A percentile compares a stretch with the other conserved stretches of the same genome.
Conservation (phyloP, 2,329 filamentous ascomycete genomes). For the Colletotrichum endophyticum region DNA sequence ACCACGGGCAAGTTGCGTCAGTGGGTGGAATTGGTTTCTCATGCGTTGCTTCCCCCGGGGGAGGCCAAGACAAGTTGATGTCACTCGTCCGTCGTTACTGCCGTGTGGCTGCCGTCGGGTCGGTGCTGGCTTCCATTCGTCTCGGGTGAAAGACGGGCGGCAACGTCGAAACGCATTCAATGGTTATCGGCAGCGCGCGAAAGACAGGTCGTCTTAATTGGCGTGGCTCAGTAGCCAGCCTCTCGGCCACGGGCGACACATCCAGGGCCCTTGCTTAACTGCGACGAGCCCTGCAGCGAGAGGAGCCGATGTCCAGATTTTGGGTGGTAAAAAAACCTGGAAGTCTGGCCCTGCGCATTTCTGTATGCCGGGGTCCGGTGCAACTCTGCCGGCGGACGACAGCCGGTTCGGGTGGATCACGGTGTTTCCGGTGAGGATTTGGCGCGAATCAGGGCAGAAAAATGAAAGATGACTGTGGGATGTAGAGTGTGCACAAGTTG, state of each 20-base stretch:
- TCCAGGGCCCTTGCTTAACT: neutral
- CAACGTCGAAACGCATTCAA: neutral
- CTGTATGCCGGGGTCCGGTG: constrained; percentile 1
- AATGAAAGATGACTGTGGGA: neutral
- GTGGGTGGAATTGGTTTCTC: neutral
- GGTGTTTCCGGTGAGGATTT: constrained; percentile 2
- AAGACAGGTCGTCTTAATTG: neutral
- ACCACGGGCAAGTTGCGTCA: constrained; percentile 4
- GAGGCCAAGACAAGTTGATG: constrained; percentile 11
- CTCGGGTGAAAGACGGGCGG: neutral
- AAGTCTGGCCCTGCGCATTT: neutral
- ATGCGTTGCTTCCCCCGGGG: neutral
- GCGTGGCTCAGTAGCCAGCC: neutral
- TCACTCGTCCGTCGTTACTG: constrained; percentile 2
- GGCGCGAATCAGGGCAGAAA: constrained; percentile 12
- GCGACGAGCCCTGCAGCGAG: constrained; percentile 10
- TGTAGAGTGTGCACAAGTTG: neutral
- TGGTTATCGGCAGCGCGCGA: neutral
- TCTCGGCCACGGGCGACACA: neutral
- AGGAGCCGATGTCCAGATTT: neutral
- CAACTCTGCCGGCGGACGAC: constrained; percentile 9
- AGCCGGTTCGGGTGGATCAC: neutral
- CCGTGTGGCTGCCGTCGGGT: neutral
- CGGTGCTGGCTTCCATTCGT: neutral
- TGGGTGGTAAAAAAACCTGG: constrained; percentile 9